phyloP scores from a whole-genome alignment of 2,329 filamentous ascomycete genomes.

The Pseudofabraea citricarpa region DNA sequence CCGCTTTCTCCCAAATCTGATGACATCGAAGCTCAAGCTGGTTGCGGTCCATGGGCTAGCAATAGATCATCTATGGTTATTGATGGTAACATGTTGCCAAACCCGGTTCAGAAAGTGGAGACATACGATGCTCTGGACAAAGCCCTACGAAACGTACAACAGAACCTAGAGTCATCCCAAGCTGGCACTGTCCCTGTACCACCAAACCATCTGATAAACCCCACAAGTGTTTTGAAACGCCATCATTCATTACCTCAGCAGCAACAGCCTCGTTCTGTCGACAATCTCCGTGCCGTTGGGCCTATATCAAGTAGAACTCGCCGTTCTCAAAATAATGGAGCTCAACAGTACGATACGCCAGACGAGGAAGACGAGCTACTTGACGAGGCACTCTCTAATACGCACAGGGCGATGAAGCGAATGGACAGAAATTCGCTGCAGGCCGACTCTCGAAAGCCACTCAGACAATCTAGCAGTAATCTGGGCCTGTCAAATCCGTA shows the following conservation, averaged over 20 bases:
- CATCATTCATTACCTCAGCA: slow-evolving; percentile 62
- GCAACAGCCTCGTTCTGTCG: slow-evolving; percentile 48
- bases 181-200: slow-evolving; percentile 38
- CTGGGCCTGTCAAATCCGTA: slow-evolving; percentile 57
- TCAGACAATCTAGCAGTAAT: slow-evolving; percentile 62
- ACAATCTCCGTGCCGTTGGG: slow-evolving; percentile 51
- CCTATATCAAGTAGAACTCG: slow-evolving; percentile 78
- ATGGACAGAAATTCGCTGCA: slow-evolving; percentile 45
- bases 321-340: slow-evolving; percentile 68
- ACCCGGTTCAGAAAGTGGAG: slow-evolving; percentile 47
- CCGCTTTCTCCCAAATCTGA: slow-evolving; percentile 75
- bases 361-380: slow-evolving; percentile 96
- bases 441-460: slow-evolving; percentile 39
- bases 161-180: slow-evolving; percentile 39
- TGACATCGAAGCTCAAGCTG: slow-evolving; percentile 88
- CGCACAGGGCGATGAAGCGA: slow-evolving; percentile 68
- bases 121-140: slow-evolving; percentile 58
- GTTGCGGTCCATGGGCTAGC: slow-evolving; percentile 83
- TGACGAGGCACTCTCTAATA: slow-evolving; percentile 79
- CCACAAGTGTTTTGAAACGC: slow-evolving; percentile 52
- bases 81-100: slow-evolving; percentile 43
- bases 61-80: slow-evolving; percentile 81
- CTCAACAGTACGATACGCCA: slow-evolving; percentile 85
- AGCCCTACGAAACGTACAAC: slow-evolving; percentile 50
- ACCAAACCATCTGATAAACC: slow-evolving; percentile 45